phyloP scores from a whole-genome alignment of 1,139 yeast species.

The Arxiozyma slooffiae region DNA sequence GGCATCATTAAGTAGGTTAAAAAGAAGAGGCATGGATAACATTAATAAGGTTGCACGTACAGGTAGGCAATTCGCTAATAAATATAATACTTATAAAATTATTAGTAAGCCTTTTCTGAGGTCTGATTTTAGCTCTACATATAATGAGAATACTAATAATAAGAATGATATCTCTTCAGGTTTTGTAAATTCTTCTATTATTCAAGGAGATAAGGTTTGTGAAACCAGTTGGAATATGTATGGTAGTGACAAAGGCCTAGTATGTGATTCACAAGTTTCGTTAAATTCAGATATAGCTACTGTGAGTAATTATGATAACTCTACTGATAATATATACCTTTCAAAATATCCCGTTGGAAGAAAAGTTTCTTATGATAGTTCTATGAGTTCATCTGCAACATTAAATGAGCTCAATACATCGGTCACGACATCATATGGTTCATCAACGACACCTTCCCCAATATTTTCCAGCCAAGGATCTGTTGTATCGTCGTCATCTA shows the following conservation, averaged over 20 bases:
- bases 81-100: constrained; percentile 2
- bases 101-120: background rate
- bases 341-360: background rate
- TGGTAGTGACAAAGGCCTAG: background rate
- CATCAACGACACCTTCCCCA: constrained; percentile 1
- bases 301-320: constrained; percentile 3
- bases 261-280: constrained; percentile 7
- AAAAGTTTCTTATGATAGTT: constrained; percentile 3
- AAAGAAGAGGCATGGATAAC: constrained; percentile 12
- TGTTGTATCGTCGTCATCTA: background rate
- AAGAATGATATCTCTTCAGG: background rate
- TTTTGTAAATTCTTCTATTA: background rate
- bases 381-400: constrained; percentile 2
- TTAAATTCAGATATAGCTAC: constrained; percentile 10
- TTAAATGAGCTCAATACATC: background rate
- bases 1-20: constrained; percentile 11
- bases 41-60: constrained; percentile 10
- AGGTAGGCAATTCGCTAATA: constrained; percentile 11
- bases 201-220: constrained; percentile 1
- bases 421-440: background rate
- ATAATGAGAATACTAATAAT: background rate
- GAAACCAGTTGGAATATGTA: background rate
- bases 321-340: background rate
- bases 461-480: constrained; percentile 3
- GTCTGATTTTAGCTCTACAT: background rate